Evolutionary conservation across 225 moss, liverwort and hornwort species (phyloP).

Genomic region (Physcomitrellopsis africana): DNA sequence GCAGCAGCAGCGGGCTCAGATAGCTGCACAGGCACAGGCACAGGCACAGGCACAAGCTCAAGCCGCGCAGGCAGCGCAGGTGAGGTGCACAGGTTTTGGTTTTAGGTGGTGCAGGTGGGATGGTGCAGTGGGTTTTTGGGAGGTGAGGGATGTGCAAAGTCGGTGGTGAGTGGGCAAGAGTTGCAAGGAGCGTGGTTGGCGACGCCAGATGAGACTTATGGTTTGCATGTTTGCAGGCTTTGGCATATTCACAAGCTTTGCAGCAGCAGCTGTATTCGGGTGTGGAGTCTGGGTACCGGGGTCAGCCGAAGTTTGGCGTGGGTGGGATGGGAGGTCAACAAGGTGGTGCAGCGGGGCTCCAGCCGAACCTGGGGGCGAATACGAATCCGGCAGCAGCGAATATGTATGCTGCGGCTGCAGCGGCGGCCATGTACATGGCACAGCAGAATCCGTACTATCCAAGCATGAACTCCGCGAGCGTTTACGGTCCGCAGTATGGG

Average conservation of each 20-base stretch:
- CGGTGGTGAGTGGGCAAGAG: too few species aligned
- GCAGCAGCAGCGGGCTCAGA: slow-evolving; percentile 62
- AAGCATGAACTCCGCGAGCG: slow-evolving; percentile 63
- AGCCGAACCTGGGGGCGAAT: slow-evolving; percentile 61
- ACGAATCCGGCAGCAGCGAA: slow-evolving; percentile 59
- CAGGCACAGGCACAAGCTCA: slow-evolving; percentile 38
- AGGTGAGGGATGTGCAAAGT: too few species aligned
- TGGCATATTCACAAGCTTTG: slow-evolving; percentile 80
- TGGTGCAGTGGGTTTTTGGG: too few species aligned
- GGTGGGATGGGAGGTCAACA: slow-evolving; percentile 52
- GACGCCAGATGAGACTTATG: not conserved
- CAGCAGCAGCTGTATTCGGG: slow-evolving; percentile 82
- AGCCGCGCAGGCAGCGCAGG: slow-evolving; percentile 56
- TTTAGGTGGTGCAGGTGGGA: not conserved
- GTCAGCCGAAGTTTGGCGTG: slow-evolving; percentile 78
- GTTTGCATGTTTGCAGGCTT: slow-evolving; percentile 46
- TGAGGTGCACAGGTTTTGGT: slow-evolving; percentile 13
- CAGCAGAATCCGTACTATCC: slow-evolving; percentile 88
- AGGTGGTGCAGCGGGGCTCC: slow-evolving; percentile 60
- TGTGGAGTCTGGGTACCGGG: slow-evolving; percentile 72
- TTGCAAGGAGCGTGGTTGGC: too few species aligned
- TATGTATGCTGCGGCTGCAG: slow-evolving; percentile 56
- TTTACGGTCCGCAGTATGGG: slow-evolving; percentile 89
- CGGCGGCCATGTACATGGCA: slow-evolving; percentile 87
- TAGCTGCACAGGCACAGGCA: slow-evolving; percentile 56